Base-by-base conservation (phyloP, 192 early-diverging fungal genomes). In the Coemansia sp. region DNA sequence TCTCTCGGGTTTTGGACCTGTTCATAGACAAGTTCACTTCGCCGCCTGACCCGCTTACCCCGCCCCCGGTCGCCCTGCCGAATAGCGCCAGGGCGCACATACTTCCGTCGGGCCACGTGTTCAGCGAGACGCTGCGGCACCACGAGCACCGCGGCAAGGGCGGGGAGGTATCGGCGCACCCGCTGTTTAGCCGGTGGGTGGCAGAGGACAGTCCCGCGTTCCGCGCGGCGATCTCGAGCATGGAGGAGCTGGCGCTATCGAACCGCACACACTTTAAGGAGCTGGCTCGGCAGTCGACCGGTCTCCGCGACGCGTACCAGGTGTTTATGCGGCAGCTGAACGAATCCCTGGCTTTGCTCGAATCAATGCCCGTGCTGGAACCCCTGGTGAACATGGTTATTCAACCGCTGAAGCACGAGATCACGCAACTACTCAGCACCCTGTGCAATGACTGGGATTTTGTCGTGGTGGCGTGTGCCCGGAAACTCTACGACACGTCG, bases 151-250 rank as follows among this genome's bases (percentile, higher is more conserved):
- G 58, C 45, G 28, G 26, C 63, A 48, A 26, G 18, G 45, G 61
- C 58, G 47, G 63, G 6, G 53, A 48, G 25, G 43, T 28, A 10
- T 41, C 58, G 5, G 39, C 16, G 33, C 79, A 82, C 37, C 79
- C 79, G 61, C 61, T 82, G 68, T 76, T 82, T 26, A 53, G 74
- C 45, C 62, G 61, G 8, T 82, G 79, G 79, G 50, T 72, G 25
- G 67, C 74, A 10, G 73, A 72, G 18, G 79, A 82, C 73, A 70
- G 79, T 28, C 79, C 79, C 5, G 58, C 33, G 59, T 82, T 82
- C 59, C 79, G 79, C 3, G 26, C 64, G 2, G 55, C 73, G 38
- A 69, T 82, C n/a, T 20, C 26, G 6, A 33, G 13, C n/a, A 69
- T 82, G 70, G 79, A 82, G 62, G 65, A 60, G 21, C 68, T 65